Conservation (phyloP, 2,329 filamentous ascomycete species). For the Xylaria sp. region DNA sequence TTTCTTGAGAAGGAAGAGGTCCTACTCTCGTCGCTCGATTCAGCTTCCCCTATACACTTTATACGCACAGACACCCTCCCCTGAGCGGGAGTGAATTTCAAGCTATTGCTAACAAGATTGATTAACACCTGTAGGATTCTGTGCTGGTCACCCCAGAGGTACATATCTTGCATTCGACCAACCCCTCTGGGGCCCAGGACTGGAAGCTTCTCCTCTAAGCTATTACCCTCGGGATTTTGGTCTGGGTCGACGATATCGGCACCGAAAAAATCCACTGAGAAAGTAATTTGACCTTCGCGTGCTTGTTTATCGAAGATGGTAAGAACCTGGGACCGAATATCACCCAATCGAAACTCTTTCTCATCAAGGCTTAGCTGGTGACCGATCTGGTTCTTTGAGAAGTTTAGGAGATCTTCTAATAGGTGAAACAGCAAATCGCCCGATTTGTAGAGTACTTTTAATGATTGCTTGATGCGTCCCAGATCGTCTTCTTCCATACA, state of each 20-base stretch:
- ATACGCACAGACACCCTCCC: slow-evolving; percentile 83
- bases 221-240: slow-evolving; percentile 53
- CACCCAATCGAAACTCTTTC: slow-evolving; percentile 84
- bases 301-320: slow-evolving; percentile 93
- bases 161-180: slow-evolving; percentile 83
- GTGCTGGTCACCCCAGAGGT: slow-evolving; percentile 92
- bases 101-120: slow-evolving; percentile 89
- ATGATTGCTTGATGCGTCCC: slow-evolving; percentile 79
- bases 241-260: slow-evolving; percentile 52
- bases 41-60: slow-evolving; percentile 74
- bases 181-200: slow-evolving; percentile 73
- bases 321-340: slow-evolving; percentile 82
- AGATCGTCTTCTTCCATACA: slow-evolving; percentile 93
- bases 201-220: slow-evolving; percentile 56
- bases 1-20: slow-evolving; percentile 64
- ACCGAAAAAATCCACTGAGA: slow-evolving; percentile 77
- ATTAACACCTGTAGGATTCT: slow-evolving; percentile 93
- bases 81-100: slow-evolving; percentile 87
- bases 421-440: slow-evolving; percentile 86
- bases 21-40: slow-evolving; percentile 57
- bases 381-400: slow-evolving; percentile 94
- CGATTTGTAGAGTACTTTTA: slow-evolving; percentile 90
- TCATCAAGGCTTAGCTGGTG: slow-evolving; percentile 85
- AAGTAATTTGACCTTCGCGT: slow-evolving; percentile 78
- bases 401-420: slow-evolving; percentile 88